Base-by-base conservation (phyloP, 108 stramenopile species). In the Skeletonema costatum region DNA sequence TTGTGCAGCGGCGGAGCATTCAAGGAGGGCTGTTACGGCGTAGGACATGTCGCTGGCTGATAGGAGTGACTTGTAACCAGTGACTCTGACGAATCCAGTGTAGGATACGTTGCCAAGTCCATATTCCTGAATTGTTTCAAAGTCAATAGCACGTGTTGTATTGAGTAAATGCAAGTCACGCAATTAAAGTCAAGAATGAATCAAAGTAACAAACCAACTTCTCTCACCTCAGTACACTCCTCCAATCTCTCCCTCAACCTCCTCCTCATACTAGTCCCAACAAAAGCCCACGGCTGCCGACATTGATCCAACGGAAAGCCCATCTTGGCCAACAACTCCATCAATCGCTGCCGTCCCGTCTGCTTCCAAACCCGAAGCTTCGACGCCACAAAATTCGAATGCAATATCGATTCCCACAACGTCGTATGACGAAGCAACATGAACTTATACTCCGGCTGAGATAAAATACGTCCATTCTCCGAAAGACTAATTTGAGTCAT, bases 241-340 rank as follows among this genome's bases (percentile, higher is more conserved):
- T 68, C 77, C 46, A 95, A 51, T 67, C 81, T 76, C 41, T 86
- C 85, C 56, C 80, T 87, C 48, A 96, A 78, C 35, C 84, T 77
- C 63, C 89, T 87, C 64, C 88, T 83, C 59, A 92, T 66, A n/a
- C 60, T 62, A 2, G 90, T 87, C 58, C 84, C 88, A 85, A 96
- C 92, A 74, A 93, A 93, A 3, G 86, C 86, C 84, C 82, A 96
- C 19, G 92, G 91, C 67, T 96, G 95, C 41, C 85, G 76, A 76
- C 92, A 93, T 69, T 89, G 85, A 30, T 88, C 85, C 48, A 96
- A 64, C 0, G 95, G 92, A 75, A 84, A 90, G 19, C 95, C 95
- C 95, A 96, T 93, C 70, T 89, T 92, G n/a, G 95, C 95, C 71
- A 96, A 67, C 79, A 93, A 63, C 70, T 96, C 92, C 79, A 89